Conservation (phyloP, 1,284 basidiomycete species). For the Irpex sp. region DNA sequence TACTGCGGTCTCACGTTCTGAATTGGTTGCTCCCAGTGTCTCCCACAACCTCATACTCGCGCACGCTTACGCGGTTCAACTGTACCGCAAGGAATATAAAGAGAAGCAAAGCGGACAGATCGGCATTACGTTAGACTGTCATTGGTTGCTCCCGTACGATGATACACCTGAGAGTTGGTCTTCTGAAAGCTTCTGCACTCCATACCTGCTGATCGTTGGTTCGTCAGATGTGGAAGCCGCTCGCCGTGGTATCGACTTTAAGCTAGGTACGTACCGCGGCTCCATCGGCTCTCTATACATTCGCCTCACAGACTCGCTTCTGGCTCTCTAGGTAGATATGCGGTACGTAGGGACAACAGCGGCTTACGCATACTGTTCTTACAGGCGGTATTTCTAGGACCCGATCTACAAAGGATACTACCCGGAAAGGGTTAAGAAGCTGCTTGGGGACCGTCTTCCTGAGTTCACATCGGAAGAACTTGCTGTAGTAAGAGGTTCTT, state of each 20-base stretch:
- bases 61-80: constrained; percentile 63
- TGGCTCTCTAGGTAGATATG: constrained; percentile 24
- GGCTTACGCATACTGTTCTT: not conserved
- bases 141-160: constrained; percentile 49
- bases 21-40: constrained; percentile 38
- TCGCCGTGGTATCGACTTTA: constrained; percentile 39
- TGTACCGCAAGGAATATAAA: constrained; percentile 63
- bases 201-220: not conserved
- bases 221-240: constrained; percentile 39
- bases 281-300: not conserved
- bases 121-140: constrained; percentile 61
- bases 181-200: not conserved
- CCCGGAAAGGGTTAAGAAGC: constrained; percentile 38
- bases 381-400: constrained; percentile 26
- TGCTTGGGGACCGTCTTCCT: constrained; percentile 46
- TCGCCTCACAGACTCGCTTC: no score
- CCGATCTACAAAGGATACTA: constrained; percentile 50
- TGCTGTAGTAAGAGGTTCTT: constrained; percentile 42
- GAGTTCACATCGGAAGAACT: constrained; percentile 46
- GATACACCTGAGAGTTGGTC: constrained; percentile 39
- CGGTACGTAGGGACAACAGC: constrained; percentile 17
- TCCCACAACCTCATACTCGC: constrained; percentile 68
- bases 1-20: not conserved
- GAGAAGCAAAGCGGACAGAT: constrained; percentile 54
- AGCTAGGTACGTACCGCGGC: constrained; percentile 20